A percentile compares a stretch with the other conserved stretches of the same genome.
Conservation (phyloP, 1,284 basidiomycete species). For the Ustilago hordei region DNA sequence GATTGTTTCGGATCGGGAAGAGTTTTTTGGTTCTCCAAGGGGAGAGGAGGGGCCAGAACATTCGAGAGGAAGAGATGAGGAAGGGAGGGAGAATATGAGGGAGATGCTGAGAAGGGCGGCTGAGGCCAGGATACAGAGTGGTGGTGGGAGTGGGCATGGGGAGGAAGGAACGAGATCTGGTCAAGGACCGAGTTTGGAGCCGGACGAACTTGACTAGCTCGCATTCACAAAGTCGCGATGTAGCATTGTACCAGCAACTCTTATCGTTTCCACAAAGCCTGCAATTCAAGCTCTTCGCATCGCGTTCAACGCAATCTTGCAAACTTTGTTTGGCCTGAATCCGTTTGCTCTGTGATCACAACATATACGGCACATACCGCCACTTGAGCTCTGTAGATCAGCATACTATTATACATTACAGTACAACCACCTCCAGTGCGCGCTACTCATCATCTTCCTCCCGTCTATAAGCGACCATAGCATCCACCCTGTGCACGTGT, state of each 20-base stretch:
- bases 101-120: constrained; percentile 34
- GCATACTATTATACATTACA: no score
- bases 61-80: background rate
- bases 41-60: background rate
- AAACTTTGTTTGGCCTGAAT: no score
- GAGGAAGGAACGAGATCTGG: background rate
- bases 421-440: no score
- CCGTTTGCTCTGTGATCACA: no score
- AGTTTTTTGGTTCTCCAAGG: constrained; percentile 8
- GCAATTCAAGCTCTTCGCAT: background rate
- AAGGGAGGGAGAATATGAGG: constrained; percentile 28
- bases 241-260: background rate
- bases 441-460: constrained; percentile 67
- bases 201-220: constrained; percentile 47
- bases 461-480: constrained; percentile 70
- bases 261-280: no score
- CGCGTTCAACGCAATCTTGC: no score
- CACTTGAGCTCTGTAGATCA: no score
- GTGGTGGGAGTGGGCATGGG: background rate
- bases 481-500: constrained; percentile 70
- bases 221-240: background rate
- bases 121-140: constrained; percentile 12
- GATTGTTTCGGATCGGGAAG: constrained; percentile 40
- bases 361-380: no score
- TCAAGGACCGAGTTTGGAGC: constrained; percentile 23